phyloP scores from a whole-genome alignment of 257 asterid species.

The Solanum phureja region DNA sequence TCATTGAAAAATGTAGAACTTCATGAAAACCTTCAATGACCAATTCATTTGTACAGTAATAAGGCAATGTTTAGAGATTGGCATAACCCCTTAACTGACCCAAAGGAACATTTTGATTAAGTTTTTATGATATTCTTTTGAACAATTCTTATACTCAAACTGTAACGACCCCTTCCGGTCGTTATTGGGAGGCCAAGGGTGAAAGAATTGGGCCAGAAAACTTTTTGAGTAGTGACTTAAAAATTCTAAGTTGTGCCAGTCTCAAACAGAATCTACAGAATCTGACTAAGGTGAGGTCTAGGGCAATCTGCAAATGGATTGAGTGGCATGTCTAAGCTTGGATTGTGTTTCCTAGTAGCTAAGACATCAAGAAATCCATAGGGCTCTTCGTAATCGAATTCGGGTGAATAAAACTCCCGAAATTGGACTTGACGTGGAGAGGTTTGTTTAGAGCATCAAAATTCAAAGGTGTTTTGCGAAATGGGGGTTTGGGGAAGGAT shows the following conservation, averaged over 20 bases:
- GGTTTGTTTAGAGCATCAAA: background rate
- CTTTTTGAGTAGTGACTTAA: background rate
- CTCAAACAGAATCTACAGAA: background rate
- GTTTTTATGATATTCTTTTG: background rate
- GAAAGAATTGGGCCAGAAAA: background rate
- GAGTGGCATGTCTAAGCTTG: background rate
- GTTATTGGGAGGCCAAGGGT: background rate
- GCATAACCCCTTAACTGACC: background rate
- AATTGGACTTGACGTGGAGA: background rate
- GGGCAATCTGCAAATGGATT: background rate
- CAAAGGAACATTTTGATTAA: background rate
- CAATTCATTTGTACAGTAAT: background rate
- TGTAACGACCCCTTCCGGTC: background rate
- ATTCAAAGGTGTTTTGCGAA: background rate
- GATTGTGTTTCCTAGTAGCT: background rate
- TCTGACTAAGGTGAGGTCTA: background rate
- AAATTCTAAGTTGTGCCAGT: background rate
- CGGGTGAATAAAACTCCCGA: background rate
- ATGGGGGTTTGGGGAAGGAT: background rate
- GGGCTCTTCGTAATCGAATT: background rate
- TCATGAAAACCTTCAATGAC: background rate
- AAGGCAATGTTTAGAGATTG: background rate
- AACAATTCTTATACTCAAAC: background rate
- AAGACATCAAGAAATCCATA: background rate
- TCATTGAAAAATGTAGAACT: background rate